Evolutionary conservation across 148 eudicot species (phyloP), one percentile per base, ranked within the genome.

Genomic region (Silene uniflora): DNA sequence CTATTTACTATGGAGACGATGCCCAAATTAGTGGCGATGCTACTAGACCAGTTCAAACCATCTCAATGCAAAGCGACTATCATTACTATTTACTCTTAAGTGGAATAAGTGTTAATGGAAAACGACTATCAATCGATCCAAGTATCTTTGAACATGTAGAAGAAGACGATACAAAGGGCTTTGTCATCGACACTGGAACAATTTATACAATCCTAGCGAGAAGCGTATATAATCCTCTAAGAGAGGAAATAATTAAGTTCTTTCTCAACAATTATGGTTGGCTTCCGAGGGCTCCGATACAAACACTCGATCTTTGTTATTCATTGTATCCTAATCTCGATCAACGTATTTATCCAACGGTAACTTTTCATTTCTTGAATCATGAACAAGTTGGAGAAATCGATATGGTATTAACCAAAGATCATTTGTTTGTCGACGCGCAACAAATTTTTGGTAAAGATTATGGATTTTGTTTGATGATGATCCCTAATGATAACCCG

Each of bases 401-500:
- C 16, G 69, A 66, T 23, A 71, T 47, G 69, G 47, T 66, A 2
- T 17, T 66, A n/a, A 18, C 9, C 12, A 66, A 35, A 18, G 46
- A 66, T 17, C n/a, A 66, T 0, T 32, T 32, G 69, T 66, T 66
- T 35, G 47, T 23, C 10, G 32, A 24, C 6, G 7, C 12, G 5
- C 24, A 12, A 11, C 29, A 17, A 35, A 10, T 52, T 52, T 52
- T 2, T 3, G n/a, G 39, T 5, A 8, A 65, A 6, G 44, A 65
- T 11, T 27, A 62, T 10, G 67, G 69, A 18, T 56, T 76, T 67
- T 76, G 78, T 39, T 11, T 67, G 78, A 67, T 56, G 73, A 12
- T 76, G 7, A 13, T 35, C 7, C 35, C 64, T 7, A 29, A 16
- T 35, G 22, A 67, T 14, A 35, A 56, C 29, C 72, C 71, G 11